Evolutionary conservation across 345 rosid genomes (phyloP).

Genomic region (Lepidium aucheri): DNA sequence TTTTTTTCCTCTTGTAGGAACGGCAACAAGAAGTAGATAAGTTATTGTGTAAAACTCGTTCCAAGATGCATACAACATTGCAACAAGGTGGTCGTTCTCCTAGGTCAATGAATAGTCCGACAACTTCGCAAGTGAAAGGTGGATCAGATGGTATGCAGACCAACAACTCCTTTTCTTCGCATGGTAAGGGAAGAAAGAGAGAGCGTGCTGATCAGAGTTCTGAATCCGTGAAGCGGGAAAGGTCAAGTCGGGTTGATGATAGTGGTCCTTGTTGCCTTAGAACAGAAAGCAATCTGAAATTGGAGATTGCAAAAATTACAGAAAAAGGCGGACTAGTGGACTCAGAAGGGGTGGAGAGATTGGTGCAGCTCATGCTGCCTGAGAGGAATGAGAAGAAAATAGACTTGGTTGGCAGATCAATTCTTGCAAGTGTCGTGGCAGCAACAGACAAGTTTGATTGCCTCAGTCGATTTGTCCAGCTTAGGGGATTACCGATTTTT

Average conservation of each 20-base stretch:
- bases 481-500: conserved; percentile 68
- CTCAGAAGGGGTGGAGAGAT: conserved; percentile 64
- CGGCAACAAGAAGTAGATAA: conserved; percentile 75
- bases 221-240: conserved; percentile 66
- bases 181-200: conserved; percentile 84
- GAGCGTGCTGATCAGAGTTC: conserved; percentile 72
- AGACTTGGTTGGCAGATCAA: conserved; percentile 51
- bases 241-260: conserved; percentile 49
- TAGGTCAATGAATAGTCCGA: conserved; percentile 62
- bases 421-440: conserved; percentile 71
- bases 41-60: conserved; percentile 51
- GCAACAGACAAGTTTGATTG: conserved; percentile 78
- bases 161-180: conserved; percentile 50
- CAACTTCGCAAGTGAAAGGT: conserved; percentile 55
- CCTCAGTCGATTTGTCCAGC: conserved; percentile 71
- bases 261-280: conserved; percentile 45
- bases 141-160: conserved; percentile 47
- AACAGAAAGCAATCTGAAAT: conserved; percentile 47
- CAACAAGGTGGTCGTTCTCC: conserved; percentile 82
- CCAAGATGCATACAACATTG: conserved; percentile 73
- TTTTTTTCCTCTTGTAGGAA: conserved; percentile 33
- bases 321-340: conserved; percentile 81
- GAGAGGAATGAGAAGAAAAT: conserved; percentile 65
- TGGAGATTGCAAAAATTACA: conserved; percentile 62
- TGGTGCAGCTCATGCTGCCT: conserved; percentile 67